A percentile compares a stretch with the other conserved stretches of the same genome.
Conservation (phyloP, 225 moss, liverwort and hornwort genomes). For the Asterella californica region DNA sequence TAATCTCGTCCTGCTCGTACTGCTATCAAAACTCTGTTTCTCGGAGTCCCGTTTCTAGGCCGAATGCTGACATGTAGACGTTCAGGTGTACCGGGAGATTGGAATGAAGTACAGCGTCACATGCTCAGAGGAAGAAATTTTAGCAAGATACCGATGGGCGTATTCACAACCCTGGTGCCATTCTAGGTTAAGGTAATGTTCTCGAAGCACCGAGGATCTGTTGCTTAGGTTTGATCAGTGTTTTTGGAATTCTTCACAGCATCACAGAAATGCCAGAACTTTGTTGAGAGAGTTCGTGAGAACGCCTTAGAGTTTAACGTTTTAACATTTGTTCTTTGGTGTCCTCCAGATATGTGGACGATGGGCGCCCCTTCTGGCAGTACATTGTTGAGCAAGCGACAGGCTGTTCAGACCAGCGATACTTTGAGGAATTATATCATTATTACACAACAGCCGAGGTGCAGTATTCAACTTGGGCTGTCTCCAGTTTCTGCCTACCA, state of each 20-base stretch:
- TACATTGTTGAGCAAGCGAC: slow-evolving; percentile 22
- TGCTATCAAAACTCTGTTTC: neutral
- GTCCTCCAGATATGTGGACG: slow-evolving; percentile 16
- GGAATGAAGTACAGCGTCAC: slow-evolving; percentile 18
- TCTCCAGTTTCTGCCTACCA: neutral
- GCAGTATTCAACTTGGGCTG: neutral
- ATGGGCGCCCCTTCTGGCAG: slow-evolving; percentile 25
- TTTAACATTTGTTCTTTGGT: neutral
- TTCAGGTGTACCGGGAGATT: slow-evolving; percentile 23
- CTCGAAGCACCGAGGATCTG: neutral
- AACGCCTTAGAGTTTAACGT: neutral
- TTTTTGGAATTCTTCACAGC: neutral
- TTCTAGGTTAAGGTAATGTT: slow-evolving; percentile 13
- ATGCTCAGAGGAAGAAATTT: slow-evolving; percentile 11
- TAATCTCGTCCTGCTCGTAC: neutral
- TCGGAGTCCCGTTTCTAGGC: neutral
- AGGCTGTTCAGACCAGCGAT: slow-evolving; percentile 17
- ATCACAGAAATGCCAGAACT: neutral
- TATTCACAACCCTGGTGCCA: slow-evolving; percentile 22
- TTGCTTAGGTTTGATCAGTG: neutral
- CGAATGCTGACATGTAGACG: neutral
- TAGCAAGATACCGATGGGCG: slow-evolving; percentile 25
- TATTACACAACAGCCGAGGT: slow-evolving; percentile 30
- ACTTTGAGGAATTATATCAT: slow-evolving; percentile 22
- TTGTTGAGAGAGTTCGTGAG: no score